phyloP scores from a whole-genome alignment of 106 monocot species.

The Dioscorea dumetorum region DNA sequence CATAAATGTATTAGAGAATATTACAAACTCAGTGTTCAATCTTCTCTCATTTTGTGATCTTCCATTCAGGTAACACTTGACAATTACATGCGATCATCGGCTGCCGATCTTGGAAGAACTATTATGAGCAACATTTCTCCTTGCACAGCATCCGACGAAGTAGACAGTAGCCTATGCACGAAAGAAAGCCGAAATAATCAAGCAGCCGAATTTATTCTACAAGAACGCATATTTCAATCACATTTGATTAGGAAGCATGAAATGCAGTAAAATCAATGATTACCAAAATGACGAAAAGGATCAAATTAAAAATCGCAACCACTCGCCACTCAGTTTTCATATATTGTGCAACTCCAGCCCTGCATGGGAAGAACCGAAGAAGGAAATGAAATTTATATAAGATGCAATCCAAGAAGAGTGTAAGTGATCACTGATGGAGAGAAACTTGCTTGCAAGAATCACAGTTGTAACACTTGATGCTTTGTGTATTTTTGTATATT shows the following conservation, averaged over 20 bases:
- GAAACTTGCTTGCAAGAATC: slow-evolving; percentile 93
- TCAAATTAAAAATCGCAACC: slow-evolving; percentile 82
- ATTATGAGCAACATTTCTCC: slow-evolving; percentile 27
- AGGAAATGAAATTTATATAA: not conserved
- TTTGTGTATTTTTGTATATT: slow-evolving; percentile 71
- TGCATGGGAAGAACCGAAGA: slow-evolving; percentile 8
- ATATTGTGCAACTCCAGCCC: slow-evolving; percentile 96
- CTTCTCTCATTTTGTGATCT: too few relatives aligned
- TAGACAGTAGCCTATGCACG: slow-evolving; percentile 29
- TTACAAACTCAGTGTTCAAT: too few relatives aligned
- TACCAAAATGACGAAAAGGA: slow-evolving; percentile 85
- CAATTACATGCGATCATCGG: slow-evolving; percentile 1
- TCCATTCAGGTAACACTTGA: too few relatives aligned
- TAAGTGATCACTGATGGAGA: not conserved
- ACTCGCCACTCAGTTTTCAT: slow-evolving; percentile 93
- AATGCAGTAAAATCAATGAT: not conserved
- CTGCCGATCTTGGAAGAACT: slow-evolving; percentile 9
- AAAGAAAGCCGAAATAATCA: not conserved
- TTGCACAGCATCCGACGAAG: slow-evolving; percentile 56
- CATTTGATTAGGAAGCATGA: too few relatives aligned
- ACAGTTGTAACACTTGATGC: slow-evolving; percentile 77
- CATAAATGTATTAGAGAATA: too few relatives aligned
- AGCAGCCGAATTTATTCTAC: not conserved
- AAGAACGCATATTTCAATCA: too few relatives aligned
- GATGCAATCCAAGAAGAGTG: too few relatives aligned